Evolutionary conservation across 2,329 filamentous ascomycete genomes (phyloP).

Genomic region (Beauveria varroae): DNA sequence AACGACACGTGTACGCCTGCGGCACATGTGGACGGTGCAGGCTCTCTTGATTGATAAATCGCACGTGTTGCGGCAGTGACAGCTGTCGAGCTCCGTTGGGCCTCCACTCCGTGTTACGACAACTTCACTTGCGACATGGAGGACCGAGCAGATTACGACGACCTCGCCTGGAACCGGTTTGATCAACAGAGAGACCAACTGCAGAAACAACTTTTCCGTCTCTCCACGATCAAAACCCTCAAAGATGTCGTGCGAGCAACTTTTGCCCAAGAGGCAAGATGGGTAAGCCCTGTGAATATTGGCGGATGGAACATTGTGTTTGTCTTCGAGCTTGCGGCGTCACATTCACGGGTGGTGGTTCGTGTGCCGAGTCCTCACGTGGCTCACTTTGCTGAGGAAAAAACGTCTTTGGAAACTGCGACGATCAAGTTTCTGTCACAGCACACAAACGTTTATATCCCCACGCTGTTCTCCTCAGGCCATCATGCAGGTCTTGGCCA

Average conservation of each 20-base stretch:
- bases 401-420: conserved; percentile 12
- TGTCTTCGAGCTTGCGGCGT: conserved; percentile 10
- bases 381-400: conserved; percentile 15
- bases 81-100: neutral
- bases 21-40: no score
- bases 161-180: neutral
- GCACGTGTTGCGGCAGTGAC: no score
- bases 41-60: no score
- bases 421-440: conserved; percentile 10
- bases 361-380: conserved; percentile 12
- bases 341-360: conserved; percentile 9
- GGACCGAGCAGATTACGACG: neutral
- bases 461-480: conserved; percentile 11
- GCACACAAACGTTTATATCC: conserved; percentile 9
- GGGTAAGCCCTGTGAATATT: conserved; percentile 9
- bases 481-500: conserved; percentile 14
- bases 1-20: no score
- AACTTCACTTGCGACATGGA: neutral
- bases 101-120: neutral
- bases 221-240: neutral
- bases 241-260: neutral
- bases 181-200: neutral
- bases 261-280: neutral
- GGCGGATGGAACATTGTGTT: conserved; percentile 16
- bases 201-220: neutral